Evolutionary conservation across 2,329 filamentous ascomycete genomes (phyloP), one percentile per base, ranked within the genome.

Genomic region (Chaetomiaceae sp.): DNA sequence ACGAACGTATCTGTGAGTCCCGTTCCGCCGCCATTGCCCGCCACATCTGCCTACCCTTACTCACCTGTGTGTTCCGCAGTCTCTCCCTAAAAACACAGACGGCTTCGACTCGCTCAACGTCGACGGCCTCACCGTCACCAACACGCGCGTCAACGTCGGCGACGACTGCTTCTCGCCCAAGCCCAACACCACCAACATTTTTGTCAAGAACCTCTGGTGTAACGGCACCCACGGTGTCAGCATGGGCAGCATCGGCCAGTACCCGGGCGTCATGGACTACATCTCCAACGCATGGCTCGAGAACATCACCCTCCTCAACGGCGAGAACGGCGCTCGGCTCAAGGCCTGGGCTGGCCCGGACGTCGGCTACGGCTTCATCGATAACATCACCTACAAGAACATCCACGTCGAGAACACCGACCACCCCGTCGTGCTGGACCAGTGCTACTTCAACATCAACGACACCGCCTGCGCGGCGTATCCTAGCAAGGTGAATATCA

Each of bases 141-240:
- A 77, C 23, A 69, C 73, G 1, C 75, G 73, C 64, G 72, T 80
- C 21, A 75, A 81, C 48, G 76, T 77, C 37, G 78, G 76, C n/a
- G 77, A 82, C 54, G 80, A 83, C 64, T 83, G 80, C 64, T 81
- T 83, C 67, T 80, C 77, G 1, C 77, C 80, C 6, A 83, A 84
- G 64, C 76, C 78, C 7, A 84, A 83, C 61, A 78, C 77, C 7
- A 75, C 74, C 20, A 78, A 82, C 53, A 68, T 83, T 27, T 74
- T 79, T 46, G 79, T 84, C 5, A 72, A 79, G 56, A 82, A 81
- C 27, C 74, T 82, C 64, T 82, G 79, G 69, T 84, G 80, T 62
- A 80, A 83, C 58, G 78, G 78, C 54, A 79, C 75, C 0, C 76
- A 81, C 51, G 79, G 79, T 8, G 75, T 81, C 58, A 75, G 72